Base-by-base conservation (phyloP, 2,329 filamentous ascomycete species). In the Epichloe sp. region DNA sequence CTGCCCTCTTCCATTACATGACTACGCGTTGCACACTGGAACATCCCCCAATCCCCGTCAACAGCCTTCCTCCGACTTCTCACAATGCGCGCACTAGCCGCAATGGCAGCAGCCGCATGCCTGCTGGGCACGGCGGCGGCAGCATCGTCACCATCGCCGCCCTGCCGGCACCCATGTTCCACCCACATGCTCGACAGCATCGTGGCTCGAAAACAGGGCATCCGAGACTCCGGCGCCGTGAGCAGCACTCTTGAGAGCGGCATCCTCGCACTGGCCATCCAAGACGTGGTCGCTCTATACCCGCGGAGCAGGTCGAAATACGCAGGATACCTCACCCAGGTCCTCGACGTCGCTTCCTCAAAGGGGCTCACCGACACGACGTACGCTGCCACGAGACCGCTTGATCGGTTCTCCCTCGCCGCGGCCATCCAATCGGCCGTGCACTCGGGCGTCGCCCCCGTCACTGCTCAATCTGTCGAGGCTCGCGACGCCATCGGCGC, bases 231-330 rank as follows among this genome's bases (percentile, higher is more conserved):
- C 1, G 57, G 58, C 38, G 58, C 55, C 11, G 41, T 53, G 2
- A 58, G 53, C 41, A 56, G 55, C 53, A 60, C 54, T 15, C 52
- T 60, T n/a, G 58, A 60, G 44, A 59, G 53, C 46, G 58, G 58
- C 7, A 17, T 60, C 31, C 52, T 61, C 17, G 54, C 51, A 19
- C 54, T 55, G 15, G 57, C 59, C 37, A 45, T 61, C 15, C 53
- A 56, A 15, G 53, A 48, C 21, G 23, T 53, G 15, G 42, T 56
- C 3, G 45, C 44, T 1, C 55, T 57, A 17, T 55, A 58, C 47
- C 58, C 58, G 5, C 26, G 50, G 2, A 37, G 46, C 10, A 21
- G 41, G 15, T 40, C 19, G 19, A 46, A 38, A 10, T 55, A 59
- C 38, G 44, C 50, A 0, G 6, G 42, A 0, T 59, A 56, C 50